Base-by-base conservation (phyloP, 2,329 filamentous ascomycete genomes). In the Paraphoma chrysanthemicola region DNA sequence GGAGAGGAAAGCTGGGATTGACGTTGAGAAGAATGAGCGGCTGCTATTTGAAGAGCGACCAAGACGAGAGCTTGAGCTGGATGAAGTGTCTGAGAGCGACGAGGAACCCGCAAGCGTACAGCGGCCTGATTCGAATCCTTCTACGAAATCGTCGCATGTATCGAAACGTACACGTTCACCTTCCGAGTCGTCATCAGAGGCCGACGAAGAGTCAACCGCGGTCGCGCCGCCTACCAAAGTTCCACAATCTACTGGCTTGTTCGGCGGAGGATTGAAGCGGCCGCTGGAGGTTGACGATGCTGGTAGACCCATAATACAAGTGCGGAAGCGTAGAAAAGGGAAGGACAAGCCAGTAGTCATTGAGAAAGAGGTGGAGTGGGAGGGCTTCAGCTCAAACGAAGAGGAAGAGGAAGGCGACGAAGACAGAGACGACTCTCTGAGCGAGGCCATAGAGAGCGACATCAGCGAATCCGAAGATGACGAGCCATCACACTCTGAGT, bases 251-350 rank as follows among this genome's bases (percentile, higher is more conserved):
- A 51, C 49, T 17, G 69, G 64, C 2, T 48, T 64, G 6, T 78
- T 86, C 51, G 95, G 95, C 17, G 89, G 88, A 58, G 95, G 95
- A 6, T 77, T 99, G 56, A 98, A 98, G 75, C 85, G 93, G 42
- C 92, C 93, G 1, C 81, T 99, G 10, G 91, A 96, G 44, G 65
- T 92, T 9, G 92, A 92, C 60, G 88, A 91, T 1, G 87, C 89
- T 56, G 92, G 94, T 6, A 87, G 87, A 53, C 95, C 94, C 0
- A 81, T 97, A 2, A 87, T 98, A 49, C 89, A 90, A 70, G 95
- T 92, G 73, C 85, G 92, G 49, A 93, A 94, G 76, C 90, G 89
- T 64, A 84, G 77, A 30, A 89, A 76, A 82, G 64, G 48, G 2
- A 88, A 74, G 83, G 66, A 72, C 4, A 78, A 78, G 57, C 64